Conservation (phyloP, 345 rosid genomes). For the Hevea brasiliensis region DNA sequence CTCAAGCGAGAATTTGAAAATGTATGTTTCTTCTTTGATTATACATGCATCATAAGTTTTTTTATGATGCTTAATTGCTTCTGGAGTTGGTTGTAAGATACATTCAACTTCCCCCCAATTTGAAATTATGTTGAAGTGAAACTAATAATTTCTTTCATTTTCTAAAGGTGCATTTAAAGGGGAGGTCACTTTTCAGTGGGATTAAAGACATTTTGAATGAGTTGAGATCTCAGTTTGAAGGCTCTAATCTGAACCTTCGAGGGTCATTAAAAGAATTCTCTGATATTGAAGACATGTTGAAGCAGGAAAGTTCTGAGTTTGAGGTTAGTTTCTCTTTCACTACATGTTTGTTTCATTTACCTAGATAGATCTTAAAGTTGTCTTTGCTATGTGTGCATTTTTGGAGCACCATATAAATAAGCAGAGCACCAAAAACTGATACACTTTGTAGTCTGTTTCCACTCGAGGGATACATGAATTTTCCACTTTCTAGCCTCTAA, state of each 20-base stretch:
- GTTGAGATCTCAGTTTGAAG: conserved; percentile 43
- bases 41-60: conserved; percentile 4
- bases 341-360: not conserved
- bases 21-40: conserved; percentile 41
- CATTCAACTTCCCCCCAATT: not conserved
- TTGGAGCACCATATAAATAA: not conserved
- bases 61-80: conserved; percentile 6
- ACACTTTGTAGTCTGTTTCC: not conserved
- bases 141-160: conserved; percentile 17
- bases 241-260: conserved; percentile 46
- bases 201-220: conserved; percentile 50
- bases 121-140: not conserved
- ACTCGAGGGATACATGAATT: conserved; percentile 2
- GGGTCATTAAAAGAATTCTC: conserved; percentile 49
- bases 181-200: conserved; percentile 58
- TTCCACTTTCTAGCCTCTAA: not conserved
- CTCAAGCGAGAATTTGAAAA: conserved; percentile 54
- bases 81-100: conserved; percentile 5
- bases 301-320: conserved; percentile 51
- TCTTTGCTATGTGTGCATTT: not conserved
- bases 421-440: not conserved
- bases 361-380: not conserved
- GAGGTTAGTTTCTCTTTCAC: conserved; percentile 56
- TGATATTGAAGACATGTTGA: conserved; percentile 65
- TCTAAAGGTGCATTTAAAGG: conserved; percentile 60